phyloP scores from a whole-genome alignment of 2,329 filamentous ascomycete species.

The Fusarium chaquense region DNA sequence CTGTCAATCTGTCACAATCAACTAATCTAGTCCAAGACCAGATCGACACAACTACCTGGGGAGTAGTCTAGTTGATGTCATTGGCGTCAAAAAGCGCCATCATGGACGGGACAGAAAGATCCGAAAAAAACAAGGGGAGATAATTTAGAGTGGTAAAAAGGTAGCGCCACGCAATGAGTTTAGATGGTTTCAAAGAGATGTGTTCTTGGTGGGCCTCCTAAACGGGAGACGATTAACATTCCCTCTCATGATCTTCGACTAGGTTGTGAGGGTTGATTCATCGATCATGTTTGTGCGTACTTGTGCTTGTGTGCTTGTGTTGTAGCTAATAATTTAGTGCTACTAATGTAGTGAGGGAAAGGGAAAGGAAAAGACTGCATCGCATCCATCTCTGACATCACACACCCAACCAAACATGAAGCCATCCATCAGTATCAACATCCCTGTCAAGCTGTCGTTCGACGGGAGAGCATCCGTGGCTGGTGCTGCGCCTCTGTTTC shows the following conservation, averaged over 20 bases:
- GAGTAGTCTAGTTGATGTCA: slow-evolving; percentile 35
- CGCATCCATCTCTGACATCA: slow-evolving; percentile 36
- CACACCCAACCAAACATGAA: neutral
- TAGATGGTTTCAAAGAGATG: slow-evolving; percentile 18
- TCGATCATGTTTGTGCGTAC: slow-evolving; percentile 8
- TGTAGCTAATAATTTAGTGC: neutral
- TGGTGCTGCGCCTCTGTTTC: slow-evolving; percentile 23
- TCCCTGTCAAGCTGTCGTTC: slow-evolving; percentile 36
- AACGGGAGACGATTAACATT: slow-evolving; percentile 35
- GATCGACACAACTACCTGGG: slow-evolving; percentile 20
- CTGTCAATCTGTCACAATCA: neutral
- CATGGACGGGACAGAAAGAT: slow-evolving; percentile 18
- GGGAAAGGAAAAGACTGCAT: neutral
- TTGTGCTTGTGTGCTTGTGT: neutral
- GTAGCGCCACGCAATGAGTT: slow-evolving; percentile 32
- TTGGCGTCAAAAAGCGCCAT: slow-evolving; percentile 30
- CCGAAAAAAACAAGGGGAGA: slow-evolving; percentile 13
- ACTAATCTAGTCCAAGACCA: neutral
- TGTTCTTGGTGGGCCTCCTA: slow-evolving; percentile 25
- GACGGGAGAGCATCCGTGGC: slow-evolving; percentile 32
- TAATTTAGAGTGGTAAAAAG: slow-evolving; percentile 1
- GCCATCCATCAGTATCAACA: slow-evolving; percentile 14
- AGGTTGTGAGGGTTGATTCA: slow-evolving; percentile 32
- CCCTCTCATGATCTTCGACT: slow-evolving; percentile 35
- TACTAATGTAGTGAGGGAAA: neutral